Percentiles rank a stretch among this genome's conserved stretches.
Evolutionary conservation across 148 eudicot genomes (phyloP).

Genomic region (Spergularia marina): DNA sequence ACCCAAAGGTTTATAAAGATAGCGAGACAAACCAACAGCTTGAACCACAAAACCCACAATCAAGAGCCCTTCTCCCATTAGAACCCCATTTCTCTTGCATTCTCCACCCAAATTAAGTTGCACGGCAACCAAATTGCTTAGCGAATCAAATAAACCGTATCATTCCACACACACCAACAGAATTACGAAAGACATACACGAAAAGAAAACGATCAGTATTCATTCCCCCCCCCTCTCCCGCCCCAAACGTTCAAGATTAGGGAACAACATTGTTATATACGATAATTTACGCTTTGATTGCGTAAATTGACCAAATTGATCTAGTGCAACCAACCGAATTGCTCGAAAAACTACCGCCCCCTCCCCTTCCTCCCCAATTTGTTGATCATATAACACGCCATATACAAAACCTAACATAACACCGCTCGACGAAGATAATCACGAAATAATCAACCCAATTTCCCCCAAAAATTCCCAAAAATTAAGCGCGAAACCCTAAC

Average conservation of each 20-base stretch:
- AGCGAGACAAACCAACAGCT: not conserved
- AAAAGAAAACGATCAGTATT: not conserved
- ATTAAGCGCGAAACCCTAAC: not conserved
- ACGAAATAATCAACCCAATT: not conserved
- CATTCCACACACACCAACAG: not conserved
- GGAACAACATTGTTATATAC: not conserved
- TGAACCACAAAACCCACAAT: not conserved
- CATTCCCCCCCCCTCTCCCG: not conserved
- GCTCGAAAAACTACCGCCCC: not conserved
- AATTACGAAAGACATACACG: not conserved
- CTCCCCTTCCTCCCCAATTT: not conserved
- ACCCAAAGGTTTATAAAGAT: constrained; percentile 1
- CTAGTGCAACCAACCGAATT: not conserved
- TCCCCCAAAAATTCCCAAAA: not conserved
- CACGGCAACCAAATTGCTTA: not conserved
- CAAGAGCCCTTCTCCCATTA: not conserved
- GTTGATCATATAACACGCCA: not conserved
- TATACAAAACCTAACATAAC: not conserved
- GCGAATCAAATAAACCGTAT: not conserved
- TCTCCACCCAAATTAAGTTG: not conserved
- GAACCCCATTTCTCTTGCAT: not conserved
- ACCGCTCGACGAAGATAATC: not conserved
- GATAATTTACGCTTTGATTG: not conserved
- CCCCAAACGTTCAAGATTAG: not conserved
- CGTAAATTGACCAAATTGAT: not conserved